Evolutionary conservation across 1,284 basidiomycete species (phyloP).

Genomic region (Malassezia psittaci): DNA sequence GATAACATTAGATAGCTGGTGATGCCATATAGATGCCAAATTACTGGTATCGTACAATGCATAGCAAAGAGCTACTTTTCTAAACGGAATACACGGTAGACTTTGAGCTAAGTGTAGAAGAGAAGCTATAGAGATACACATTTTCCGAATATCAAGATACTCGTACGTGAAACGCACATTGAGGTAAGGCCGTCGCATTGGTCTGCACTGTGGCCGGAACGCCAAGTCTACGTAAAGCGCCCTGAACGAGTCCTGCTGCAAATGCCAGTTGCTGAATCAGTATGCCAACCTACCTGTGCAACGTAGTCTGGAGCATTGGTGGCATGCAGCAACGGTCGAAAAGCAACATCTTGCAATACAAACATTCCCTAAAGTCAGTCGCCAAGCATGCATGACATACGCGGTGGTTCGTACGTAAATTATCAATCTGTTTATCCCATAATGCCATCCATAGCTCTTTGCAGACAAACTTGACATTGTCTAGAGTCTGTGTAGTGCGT

Average conservation of each 20-base stretch:
- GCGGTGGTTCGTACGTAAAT: constrained; percentile 82
- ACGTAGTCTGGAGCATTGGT: not conserved
- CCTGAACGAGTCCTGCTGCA: constrained; percentile 16
- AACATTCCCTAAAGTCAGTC: constrained; percentile 64
- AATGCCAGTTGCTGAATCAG: constrained; percentile 16
- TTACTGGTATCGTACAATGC: no score
- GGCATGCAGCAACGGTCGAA: constrained; percentile 65
- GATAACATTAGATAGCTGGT: not conserved
- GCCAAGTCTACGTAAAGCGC: constrained; percentile 18
- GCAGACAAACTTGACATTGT: constrained; percentile 87
- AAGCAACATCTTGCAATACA: constrained; percentile 79
- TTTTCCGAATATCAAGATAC: not conserved
- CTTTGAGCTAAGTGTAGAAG: no score
- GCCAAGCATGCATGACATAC: constrained; percentile 50
- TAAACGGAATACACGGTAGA: no score
- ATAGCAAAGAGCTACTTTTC: no score
- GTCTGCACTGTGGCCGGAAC: constrained; percentile 11
- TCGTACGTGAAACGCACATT: constrained; percentile 16
- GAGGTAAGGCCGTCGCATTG: constrained; percentile 8
- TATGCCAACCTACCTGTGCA: not conserved
- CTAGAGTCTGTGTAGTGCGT: constrained; percentile 70
- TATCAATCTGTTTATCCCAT: constrained; percentile 91
- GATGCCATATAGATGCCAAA: not conserved
- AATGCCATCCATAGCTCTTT: constrained; percentile 82
- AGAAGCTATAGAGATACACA: not conserved